Base-by-base conservation (phyloP, 164 flowering plant species). In the Annona cherimola region DNA sequence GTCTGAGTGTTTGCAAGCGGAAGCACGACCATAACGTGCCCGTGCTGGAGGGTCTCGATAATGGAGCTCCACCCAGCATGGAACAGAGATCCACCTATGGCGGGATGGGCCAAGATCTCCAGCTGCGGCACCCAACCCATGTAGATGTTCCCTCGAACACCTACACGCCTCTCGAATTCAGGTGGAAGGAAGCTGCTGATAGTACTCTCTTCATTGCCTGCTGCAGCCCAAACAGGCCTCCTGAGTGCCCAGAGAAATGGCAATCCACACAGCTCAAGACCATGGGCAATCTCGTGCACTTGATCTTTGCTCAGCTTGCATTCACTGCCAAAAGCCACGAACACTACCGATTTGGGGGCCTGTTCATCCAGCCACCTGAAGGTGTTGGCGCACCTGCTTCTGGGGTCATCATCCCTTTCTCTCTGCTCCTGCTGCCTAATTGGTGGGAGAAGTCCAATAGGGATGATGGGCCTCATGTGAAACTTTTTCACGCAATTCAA, bases 41-140 rank as follows among this genome's bases (percentile, higher is more conserved):
- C 93, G 1, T 72, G 68, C 0, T 75, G 61, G 0, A 88, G 76
- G 0, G 81, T 88, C 77, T 91, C 96, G 0, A 85, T 67, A 0
- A 83, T 81, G 20, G 90, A 91, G 75, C 78, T 83, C 88, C 87
- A 86, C 2, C 93, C 93, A 43, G 87, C 81, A 67, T 88, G 91
- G 45, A 90, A 86, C 80, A 90, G 66, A 73, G 82, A 88, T 1
- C 88, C 89, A 4, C 88, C 85, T 0, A 85, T 75, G 1, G 90
- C 69, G 0, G 73, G 76, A 57, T 88, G 95, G 18, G 78, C 62
- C 63, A 90, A 70, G 62, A 87, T 87, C 76, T 57, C 81, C 5
- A 75, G 68, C 65, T 87, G 92, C 0, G 92, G 89, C 0, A 79
- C 90, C 92, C 90, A 90, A 2, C 81, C 79, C 14, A 8, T 20